These are phyloP conservation scores for Lepidium didymum DNA, from an alignment of 345 rosid species.

Conservation along the genomic window DNA sequence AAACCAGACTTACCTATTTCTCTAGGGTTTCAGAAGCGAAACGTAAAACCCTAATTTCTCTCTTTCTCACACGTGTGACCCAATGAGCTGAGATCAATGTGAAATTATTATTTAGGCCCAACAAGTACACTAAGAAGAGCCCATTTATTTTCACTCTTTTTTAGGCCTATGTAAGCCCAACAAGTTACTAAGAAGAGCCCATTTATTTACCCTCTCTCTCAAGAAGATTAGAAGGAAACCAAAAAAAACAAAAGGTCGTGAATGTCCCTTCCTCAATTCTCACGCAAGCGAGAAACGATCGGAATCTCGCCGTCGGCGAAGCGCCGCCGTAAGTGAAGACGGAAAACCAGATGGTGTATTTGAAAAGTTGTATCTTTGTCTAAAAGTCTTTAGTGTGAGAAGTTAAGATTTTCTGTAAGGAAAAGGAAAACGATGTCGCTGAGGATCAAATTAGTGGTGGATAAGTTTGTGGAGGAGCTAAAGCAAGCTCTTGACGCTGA, in stretches of 20 bases:
- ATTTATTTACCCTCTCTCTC: slow-evolving; percentile 4
- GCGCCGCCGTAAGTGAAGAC: neutral
- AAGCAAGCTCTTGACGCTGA: slow-evolving; percentile 95
- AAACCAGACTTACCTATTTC: neutral
- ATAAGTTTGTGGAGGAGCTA: slow-evolving; percentile 91
- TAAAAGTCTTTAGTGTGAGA: neutral
- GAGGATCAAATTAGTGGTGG: slow-evolving; percentile 85
- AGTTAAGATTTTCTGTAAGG: neutral
- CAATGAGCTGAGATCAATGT: neutral
- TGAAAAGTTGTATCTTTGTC: neutral
- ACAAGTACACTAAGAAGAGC: neutral
- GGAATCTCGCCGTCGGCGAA: slow-evolving; percentile 19
- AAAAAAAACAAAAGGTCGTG: slow-evolving; percentile 19
- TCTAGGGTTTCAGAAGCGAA: neutral
- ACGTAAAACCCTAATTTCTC: neutral
- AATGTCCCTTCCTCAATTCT: slow-evolving; percentile 18
- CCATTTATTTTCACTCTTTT: neutral
- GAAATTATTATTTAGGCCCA: neutral
- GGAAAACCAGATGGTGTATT: neutral
- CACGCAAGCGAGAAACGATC: slow-evolving; percentile 22
- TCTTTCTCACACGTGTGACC: neutral
- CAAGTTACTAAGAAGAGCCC: neutral
- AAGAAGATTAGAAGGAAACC: neutral
- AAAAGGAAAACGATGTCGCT: slow-evolving; percentile 46
- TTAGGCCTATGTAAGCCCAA: too few relatives aligned